Evolutionary conservation across 306 rosid species (phyloP).

Genomic region (Biancaea sappan): DNA sequence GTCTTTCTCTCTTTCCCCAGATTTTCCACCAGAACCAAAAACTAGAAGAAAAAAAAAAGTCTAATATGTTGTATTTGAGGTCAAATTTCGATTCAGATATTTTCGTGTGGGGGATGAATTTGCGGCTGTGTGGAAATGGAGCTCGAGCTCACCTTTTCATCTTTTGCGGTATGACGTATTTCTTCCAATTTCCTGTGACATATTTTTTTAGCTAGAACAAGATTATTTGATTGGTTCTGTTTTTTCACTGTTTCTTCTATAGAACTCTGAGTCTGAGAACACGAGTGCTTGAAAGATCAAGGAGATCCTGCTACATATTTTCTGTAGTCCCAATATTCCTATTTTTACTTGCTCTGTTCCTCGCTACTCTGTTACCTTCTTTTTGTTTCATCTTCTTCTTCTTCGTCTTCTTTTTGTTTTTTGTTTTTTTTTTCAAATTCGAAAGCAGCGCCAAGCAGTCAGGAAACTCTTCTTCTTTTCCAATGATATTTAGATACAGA

Average conservation of each 20-base stretch:
- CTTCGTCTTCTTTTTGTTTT: no score
- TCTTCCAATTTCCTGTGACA: neutral
- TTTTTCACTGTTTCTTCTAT: neutral
- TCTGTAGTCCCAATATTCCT: neutral
- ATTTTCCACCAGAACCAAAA: neutral
- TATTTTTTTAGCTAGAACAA: neutral
- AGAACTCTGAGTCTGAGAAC: neutral
- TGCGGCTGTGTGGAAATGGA: neutral
- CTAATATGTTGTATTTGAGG: neutral
- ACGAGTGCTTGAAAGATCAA: neutral
- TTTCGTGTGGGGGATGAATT: neutral
- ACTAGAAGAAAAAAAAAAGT: neutral
- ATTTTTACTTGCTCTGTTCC: neutral
- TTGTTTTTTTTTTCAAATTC: no score
- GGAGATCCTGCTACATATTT: neutral
- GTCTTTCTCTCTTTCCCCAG: neutral
- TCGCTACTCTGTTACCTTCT: neutral
- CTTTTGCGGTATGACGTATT: neutral
- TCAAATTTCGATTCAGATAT: neutral
- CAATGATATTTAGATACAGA: neutral
- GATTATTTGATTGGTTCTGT: neutral
- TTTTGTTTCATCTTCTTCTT: no score
- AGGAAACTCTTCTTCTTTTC: no score
- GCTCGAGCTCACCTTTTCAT: neutral
- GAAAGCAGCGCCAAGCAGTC: no score